These are phyloP conservation scores for Exophiala xenobiotica DNA, from an alignment of 2,329 filamentous ascomycete species.

Conservation along the genomic window DNA sequence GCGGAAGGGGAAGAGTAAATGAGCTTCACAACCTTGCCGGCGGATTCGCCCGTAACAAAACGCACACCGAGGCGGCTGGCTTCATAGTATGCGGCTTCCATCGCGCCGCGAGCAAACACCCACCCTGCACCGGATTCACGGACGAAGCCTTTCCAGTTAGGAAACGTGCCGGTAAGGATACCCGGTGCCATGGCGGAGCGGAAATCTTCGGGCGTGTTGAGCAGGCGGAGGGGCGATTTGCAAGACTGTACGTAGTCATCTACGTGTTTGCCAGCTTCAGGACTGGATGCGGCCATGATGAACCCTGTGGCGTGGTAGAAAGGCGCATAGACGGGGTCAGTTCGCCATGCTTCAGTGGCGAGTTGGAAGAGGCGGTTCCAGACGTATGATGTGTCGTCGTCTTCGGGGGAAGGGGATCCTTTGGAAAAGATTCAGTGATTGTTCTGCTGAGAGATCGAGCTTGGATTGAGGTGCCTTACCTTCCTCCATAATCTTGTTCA, in stretches of 20 bases:
- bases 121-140: conserved; percentile 50
- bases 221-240: neutral
- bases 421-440: too few relatives aligned
- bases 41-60: conserved; percentile 46
- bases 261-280: conserved; percentile 43
- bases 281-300: conserved; percentile 43
- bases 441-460: too few relatives aligned
- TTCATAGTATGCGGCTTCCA: conserved; percentile 47
- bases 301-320: conserved; percentile 48
- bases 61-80: conserved; percentile 47
- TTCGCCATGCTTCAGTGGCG: conserved; percentile 44
- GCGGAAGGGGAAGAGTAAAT: too few relatives aligned
- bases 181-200: conserved; percentile 52
- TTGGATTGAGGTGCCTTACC: conserved; percentile 2
- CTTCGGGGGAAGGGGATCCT: neutral
- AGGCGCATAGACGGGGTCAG: conserved; percentile 45
- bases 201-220: conserved; percentile 41
- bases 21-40: conserved; percentile 40
- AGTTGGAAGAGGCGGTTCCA: conserved; percentile 28
- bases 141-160: conserved; percentile 45
- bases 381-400: conserved; percentile 14
- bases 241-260: conserved; percentile 21
- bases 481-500: conserved; percentile 46
- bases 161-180: conserved; percentile 46
- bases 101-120: conserved; percentile 53